A percentile compares a stretch with the other conserved stretches of the same genome.
Evolutionary conservation across 1,284 basidiomycete species (phyloP).

Genomic region (Agroathelia rolfsii): DNA sequence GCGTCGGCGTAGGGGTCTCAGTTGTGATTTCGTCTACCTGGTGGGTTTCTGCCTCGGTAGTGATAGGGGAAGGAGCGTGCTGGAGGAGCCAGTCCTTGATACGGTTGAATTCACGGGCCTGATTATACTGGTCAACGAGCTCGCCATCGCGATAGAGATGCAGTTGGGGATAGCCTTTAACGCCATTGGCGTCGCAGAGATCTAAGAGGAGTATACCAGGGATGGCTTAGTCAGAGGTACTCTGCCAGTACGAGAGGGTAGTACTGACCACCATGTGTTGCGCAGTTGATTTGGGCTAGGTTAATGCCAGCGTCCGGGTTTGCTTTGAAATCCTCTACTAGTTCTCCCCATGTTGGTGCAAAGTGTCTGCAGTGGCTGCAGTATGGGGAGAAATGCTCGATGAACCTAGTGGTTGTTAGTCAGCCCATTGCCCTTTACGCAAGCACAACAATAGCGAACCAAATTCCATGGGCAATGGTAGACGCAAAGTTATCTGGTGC

Average conservation of each 20-base stretch:
- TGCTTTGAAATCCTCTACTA: conserved; percentile 49
- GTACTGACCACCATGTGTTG: conserved; percentile 67
- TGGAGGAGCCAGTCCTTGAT: conserved; percentile 40
- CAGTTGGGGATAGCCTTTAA: conserved; percentile 75
- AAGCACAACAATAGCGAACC: conserved; percentile 30
- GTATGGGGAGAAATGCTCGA: conserved; percentile 73
- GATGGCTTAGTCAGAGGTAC: conserved; percentile 2
- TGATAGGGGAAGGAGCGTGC: conserved; percentile 18
- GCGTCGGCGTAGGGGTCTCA: conserved; percentile 9
- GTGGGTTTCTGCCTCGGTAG: too few species aligned
- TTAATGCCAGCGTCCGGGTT: conserved; percentile 51
- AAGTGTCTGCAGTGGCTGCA: conserved; percentile 74
- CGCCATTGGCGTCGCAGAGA: conserved; percentile 60
- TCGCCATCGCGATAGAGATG: conserved; percentile 67
- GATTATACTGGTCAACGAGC: conserved; percentile 47
- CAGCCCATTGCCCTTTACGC: conserved; percentile 1
- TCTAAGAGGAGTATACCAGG: conserved; percentile 36
- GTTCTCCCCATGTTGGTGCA: conserved; percentile 75
- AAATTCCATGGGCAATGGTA: conserved; percentile 52
- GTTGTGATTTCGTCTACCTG: too few species aligned
- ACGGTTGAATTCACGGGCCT: conserved; percentile 38
- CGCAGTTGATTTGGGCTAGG: conserved; percentile 82
- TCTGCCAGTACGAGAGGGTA: too few species aligned
- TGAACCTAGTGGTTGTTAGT: conserved; percentile 31
- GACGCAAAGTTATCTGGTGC: conserved; percentile 58